Conservation (phyloP, 1,284 basidiomycete genomes). For the Ceratobasidium papillatum region DNA sequence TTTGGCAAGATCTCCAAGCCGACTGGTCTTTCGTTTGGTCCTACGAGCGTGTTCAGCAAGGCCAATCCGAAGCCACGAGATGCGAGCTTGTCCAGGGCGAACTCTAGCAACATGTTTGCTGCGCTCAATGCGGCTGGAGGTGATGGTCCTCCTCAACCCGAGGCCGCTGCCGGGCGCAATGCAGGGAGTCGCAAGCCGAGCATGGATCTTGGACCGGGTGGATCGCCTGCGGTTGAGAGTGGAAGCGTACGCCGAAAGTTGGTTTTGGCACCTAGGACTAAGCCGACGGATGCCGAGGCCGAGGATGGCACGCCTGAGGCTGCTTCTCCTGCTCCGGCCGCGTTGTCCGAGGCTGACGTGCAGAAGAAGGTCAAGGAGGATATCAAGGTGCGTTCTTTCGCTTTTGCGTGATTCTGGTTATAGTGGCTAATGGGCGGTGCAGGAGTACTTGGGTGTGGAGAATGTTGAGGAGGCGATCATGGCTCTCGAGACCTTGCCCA, state of each 20-base stretch:
- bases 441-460: conserved; percentile 76
- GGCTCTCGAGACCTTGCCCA: conserved; percentile 78
- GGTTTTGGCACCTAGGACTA: conserved; percentile 68
- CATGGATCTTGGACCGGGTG: conserved; percentile 56
- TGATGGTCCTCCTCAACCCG: conserved; percentile 58
- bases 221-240: conserved; percentile 54
- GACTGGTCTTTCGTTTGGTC: conserved; percentile 72
- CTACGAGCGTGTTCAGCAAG: conserved; percentile 80
- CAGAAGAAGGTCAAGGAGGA: conserved; percentile 84
- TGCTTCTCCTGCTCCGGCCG: conserved; percentile 48
- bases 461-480: conserved; percentile 87
- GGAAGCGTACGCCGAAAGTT: conserved; percentile 77
- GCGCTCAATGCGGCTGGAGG: conserved; percentile 69
- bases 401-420: not conserved
- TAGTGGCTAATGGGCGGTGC: not conserved
- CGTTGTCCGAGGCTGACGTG: conserved; percentile 76
- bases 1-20: conserved; percentile 86
- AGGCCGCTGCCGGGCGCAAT: conserved; percentile 51
- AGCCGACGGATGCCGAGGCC: conserved; percentile 58
- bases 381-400: conserved; percentile 55
- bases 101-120: conserved; percentile 90
- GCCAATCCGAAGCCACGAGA: conserved; percentile 65
- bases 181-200: conserved; percentile 63
- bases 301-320: conserved; percentile 61
- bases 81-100: conserved; percentile 73